phyloP scores from a whole-genome alignment of 2,329 filamentous ascomycete genomes.

The Colletotrichum chrysophilum region DNA sequence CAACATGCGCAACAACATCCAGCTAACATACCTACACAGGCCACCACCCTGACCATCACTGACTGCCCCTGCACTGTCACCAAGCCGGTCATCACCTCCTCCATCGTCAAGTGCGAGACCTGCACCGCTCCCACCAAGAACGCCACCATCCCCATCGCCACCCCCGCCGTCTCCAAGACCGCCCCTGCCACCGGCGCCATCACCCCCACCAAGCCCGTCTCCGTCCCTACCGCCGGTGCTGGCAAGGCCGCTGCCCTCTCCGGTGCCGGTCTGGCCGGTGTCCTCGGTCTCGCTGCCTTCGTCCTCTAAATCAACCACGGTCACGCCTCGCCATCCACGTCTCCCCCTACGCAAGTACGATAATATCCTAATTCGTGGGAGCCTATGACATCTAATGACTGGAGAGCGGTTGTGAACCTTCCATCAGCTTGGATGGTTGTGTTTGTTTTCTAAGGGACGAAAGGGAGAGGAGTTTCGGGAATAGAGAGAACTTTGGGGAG shows the following conservation, averaged over 20 bases:
- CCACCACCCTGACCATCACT: conserved; percentile 74
- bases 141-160: conserved; percentile 28
- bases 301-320: conserved; percentile 57
- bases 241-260: conserved; percentile 62
- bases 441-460: conserved; percentile 23
- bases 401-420: conserved; percentile 37
- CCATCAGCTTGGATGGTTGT: conserved; percentile 30
- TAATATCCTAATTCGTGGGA: conserved; percentile 45
- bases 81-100: conserved; percentile 60
- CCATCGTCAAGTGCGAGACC: conserved; percentile 57
- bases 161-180: conserved; percentile 32
- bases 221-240: conserved; percentile 58
- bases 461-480: conserved; percentile 7
- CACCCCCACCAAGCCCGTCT: conserved; percentile 32
- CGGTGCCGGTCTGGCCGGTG: conserved; percentile 63
- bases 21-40: conserved; percentile 42
- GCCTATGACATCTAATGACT: conserved; percentile 41
- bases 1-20: background rate
- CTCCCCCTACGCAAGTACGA: conserved; percentile 44
- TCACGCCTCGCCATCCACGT: conserved; percentile 39
- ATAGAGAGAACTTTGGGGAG: conserved; percentile 33
- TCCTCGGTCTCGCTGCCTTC: conserved; percentile 64
- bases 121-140: conserved; percentile 35
- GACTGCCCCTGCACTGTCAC: conserved; percentile 74
- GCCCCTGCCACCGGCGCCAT: conserved; percentile 32